Base-by-base conservation (phyloP, 306 rosid genomes). In the Hippophae gyantsensis region DNA sequence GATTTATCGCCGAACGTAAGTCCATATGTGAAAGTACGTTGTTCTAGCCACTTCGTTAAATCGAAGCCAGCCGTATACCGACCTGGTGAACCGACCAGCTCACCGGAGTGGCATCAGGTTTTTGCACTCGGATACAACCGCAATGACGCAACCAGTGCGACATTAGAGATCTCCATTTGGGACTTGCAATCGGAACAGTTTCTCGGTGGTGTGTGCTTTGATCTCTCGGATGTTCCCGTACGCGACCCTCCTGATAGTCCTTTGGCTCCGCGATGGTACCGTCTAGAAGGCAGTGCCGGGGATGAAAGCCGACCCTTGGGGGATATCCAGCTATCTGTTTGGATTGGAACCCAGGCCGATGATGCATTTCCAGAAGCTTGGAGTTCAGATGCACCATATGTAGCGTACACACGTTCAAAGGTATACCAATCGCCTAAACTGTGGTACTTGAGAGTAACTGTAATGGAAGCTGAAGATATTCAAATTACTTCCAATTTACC, bases 91-190 rank as follows among this genome's bases (percentile, higher is more conserved):
- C 81, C 87, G 56, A 57, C 62, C 9, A 86, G 79, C 49, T 83
- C 88, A n/a, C 95, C 93, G 7, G 99, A 92, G 13, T 92, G 95
- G 99, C 66, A 82, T 43, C 85, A 78, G 47, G 85, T 78, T 0
- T 92, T 92, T 26, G 93, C 88, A 0, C 52, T 92, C 18, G 82
- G 74, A 3, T 77, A 73, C 63, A 76, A 62, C 72, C 64, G 77
- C 12, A 75, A 80, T 6, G 96, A 90, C n/a, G 55, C 80, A 0
- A 56, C 61, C 9, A 66, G 70, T 60, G 41, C 82, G 11, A 85
- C 87, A 0, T 26, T 92, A 57, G 93, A 92, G 77, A 86, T 88
- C 44, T 75, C 93, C 0, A 67, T 92, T 13, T 78, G 84, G 85
- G 95, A 92, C 76, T 50, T 51, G 11, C 81, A 76, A 13, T 50